Base-by-base conservation (phyloP, 257 asterid species). In the Przewalskia tangutica region DNA sequence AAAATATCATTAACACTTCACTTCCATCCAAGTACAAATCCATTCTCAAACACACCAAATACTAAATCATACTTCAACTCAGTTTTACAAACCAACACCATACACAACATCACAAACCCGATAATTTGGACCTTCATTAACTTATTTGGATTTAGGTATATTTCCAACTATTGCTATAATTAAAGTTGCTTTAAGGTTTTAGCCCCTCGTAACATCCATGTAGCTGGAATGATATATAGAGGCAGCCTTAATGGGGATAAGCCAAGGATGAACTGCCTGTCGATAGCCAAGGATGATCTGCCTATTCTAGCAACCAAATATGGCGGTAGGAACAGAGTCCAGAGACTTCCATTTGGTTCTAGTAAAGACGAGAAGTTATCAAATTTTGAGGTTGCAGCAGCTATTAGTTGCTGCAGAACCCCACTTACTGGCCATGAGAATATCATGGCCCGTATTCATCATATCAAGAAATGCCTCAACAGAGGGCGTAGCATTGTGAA, bases 201-300 rank as follows among this genome's bases (percentile, higher is more conserved):
- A 50, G 81, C 53, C 34, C 77, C 84, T 85, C 66, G 67, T 6
- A 36, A 77, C 20, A 83, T 51, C 59, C 83, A 32, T 14, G 11
- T 36, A 58, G 79, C 84, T 23, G 77, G 54, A 80, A 79, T 34
- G 81, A 27, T 20, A 64, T 34, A 10, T 14, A 71, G 63, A 60
- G 77, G 81, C 44, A 36, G 48, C 83, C 87, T 12, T 60, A 82
- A 82, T 73, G 82, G 79, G 3, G n/a, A 82, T 67, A 86, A 93
- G 95, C 96, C 97, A 93, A 88, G 92, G 84, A 76, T 76, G 80
- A 76, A 51, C 40, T 76, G 62, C 80, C 40, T 48, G 46, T 20
- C 7, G 27, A 51, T 79, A 90, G 91, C 91, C 91, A 90, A 91
- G 97, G 84, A 93, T 90, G 97, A 89, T 40, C 87, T 93, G 93